Evolutionary conservation across 2,329 filamentous ascomycete genomes (phyloP).

Genomic region (Alternaria sp.): DNA sequence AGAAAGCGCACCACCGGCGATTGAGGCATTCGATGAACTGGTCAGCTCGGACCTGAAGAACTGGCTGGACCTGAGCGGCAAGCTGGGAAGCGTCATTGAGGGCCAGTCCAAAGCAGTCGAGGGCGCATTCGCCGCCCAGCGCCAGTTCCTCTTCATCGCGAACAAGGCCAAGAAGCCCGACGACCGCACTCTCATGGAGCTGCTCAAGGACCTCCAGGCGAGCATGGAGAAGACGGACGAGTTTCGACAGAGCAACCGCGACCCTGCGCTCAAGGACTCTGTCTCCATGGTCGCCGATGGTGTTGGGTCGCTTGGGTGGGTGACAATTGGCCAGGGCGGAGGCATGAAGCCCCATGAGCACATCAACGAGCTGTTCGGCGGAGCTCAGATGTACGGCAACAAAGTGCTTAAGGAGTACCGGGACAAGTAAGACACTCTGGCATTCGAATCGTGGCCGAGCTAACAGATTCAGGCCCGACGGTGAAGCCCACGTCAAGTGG

Average conservation of each 20-base stretch:
- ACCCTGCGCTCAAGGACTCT: conserved; percentile 77
- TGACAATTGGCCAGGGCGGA: conserved; percentile 70
- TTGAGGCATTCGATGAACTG: conserved; percentile 86
- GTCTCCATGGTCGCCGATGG: conserved; percentile 88
- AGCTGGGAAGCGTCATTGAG: conserved; percentile 77
- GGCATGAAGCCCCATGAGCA: conserved; percentile 77
- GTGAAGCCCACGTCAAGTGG: conserved; percentile 83
- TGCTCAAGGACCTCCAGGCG: conserved; percentile 86
- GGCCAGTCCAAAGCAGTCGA: conserved; percentile 72
- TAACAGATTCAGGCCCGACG: conserved; percentile 56
- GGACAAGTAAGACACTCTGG: conserved; percentile 65
- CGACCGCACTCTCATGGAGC: conserved; percentile 71
- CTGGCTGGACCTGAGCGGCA: conserved; percentile 78
- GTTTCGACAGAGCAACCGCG: conserved; percentile 81
- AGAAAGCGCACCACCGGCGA: conserved; percentile 61
- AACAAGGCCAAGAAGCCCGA: conserved; percentile 94
- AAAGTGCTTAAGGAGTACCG: conserved; percentile 90
- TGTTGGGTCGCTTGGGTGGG: conserved; percentile 89
- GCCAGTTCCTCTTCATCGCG: conserved; percentile 84
- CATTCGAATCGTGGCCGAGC: too few species aligned
- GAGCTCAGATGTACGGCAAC: conserved; percentile 94
- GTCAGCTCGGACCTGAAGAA: conserved; percentile 75
- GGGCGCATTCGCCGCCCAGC: conserved; percentile 79
- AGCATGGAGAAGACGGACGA: conserved; percentile 79
- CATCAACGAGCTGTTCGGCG: conserved; percentile 80